Evolutionary conservation across 1,139 yeast genomes (phyloP), one percentile per base, ranked within the genome.

Genomic region (Suhomyces yuchorum): DNA sequence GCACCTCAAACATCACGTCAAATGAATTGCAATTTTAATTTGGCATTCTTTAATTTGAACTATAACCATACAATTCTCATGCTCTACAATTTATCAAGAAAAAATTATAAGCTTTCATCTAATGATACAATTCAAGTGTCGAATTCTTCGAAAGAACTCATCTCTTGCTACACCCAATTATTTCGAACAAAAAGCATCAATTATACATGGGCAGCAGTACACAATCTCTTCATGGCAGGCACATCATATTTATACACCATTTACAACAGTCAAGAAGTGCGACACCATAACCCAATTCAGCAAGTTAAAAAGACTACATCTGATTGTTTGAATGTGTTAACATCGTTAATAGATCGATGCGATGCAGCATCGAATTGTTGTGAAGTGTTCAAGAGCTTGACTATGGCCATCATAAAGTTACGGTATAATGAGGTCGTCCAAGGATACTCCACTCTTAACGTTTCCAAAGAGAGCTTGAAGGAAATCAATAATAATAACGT

Each of bases 141-240:
- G 15, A 81, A 79, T 24, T 80, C 92, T 1, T 81, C 95, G 1
- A 80, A 78, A 55, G 84, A 84, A 40, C 78, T 89, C 37, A 84
- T 90, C 47, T 71, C 75, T 40, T 78, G 83, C 38, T 91, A 88
- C 62, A 70, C 78, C 41, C 80, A 77, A 44, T 68, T 90, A 38
- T 80, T 80, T 54, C 66, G 70, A 18, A 75, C 75, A 30, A 81
- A 80, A 56, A 74, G 81, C 41, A 77, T 90, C 52, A 90, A 90
- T 63, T 91, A 87, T 66, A 89, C 97, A 0, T 91, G 97, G 97
- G 93, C 92, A 1, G 96, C 96, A 0, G 93, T 90, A 1, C 96
- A 90, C 63, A 90, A 89, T 63, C 70, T 89, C 47, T 89, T 89
- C 61, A 85, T 87, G 86, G 93, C 96, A 0, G 96, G 96, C 0